Conservation (phyloP, 345 rosid genomes). For the Populus davidiana region DNA sequence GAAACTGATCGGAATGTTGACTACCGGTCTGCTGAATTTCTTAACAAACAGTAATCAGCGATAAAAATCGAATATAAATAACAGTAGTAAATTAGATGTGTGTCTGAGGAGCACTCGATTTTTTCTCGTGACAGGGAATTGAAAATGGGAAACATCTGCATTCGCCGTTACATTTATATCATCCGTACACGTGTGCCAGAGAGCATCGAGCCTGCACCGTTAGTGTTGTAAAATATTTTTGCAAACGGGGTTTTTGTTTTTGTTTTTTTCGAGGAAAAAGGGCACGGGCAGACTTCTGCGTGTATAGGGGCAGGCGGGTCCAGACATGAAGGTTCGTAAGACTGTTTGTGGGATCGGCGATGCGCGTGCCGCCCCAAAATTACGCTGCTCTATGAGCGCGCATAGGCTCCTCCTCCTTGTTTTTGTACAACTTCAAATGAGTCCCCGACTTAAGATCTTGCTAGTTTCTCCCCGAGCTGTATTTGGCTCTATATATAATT, state of each 20-base stretch:
- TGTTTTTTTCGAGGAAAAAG: background rate
- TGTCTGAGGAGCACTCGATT: conserved; percentile 47
- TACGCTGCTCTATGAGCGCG: no score
- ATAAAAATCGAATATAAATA: background rate
- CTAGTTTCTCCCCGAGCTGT: no score
- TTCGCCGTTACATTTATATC: conserved; percentile 23
- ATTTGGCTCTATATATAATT: no score
- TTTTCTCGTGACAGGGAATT: conserved; percentile 12
- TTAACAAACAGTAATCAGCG: background rate
- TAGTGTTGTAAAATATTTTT: background rate
- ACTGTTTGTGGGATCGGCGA: no score
- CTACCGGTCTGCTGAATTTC: conserved; percentile 10
- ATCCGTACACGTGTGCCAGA: conserved; percentile 36
- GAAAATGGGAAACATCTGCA: conserved; percentile 22
- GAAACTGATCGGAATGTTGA: conserved; percentile 11
- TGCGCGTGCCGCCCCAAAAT: no score
- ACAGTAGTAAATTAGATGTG: background rate
- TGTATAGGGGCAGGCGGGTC: no score
- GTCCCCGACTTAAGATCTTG: no score
- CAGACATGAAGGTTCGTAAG: no score
- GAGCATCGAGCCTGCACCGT: conserved; percentile 29
- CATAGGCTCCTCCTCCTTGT: no score
- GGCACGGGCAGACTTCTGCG: background rate
- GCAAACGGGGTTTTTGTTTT: background rate
- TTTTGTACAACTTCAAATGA: no score